phyloP scores from a whole-genome alignment of 202 grass and related monocot genomes.

The Elaeis oleifera region DNA sequence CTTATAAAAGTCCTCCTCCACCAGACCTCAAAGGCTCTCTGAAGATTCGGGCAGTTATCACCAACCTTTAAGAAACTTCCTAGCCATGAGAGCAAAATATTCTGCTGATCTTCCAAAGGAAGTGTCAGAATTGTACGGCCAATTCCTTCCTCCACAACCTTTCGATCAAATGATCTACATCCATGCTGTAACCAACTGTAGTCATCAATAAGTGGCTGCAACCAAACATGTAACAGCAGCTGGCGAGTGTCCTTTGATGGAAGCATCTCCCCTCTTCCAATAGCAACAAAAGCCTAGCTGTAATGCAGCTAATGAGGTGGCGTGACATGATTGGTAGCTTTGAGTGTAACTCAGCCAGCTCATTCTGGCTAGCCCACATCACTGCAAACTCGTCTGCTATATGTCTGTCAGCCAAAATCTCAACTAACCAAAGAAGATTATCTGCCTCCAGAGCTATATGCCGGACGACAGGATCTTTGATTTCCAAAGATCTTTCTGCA shows the following conservation, averaged over 20 bases:
- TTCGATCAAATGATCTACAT: constrained; percentile 71
- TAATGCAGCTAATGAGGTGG: constrained; percentile 66
- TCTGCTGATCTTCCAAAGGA: constrained; percentile 72
- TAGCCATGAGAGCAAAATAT: constrained; percentile 67
- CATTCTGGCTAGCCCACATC: constrained; percentile 54
- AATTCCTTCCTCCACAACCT: constrained; percentile 80
- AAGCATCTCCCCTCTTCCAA: constrained; percentile 85
- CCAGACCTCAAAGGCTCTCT: constrained; percentile 95
- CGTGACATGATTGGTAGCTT: constrained; percentile 68
- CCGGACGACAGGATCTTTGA: constrained; percentile 39
- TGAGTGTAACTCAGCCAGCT: constrained; percentile 54
- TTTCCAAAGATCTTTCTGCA: constrained; percentile 30
- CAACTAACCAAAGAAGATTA: constrained; percentile 76
- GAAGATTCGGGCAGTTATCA: constrained; percentile 80
- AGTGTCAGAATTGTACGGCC: constrained; percentile 77
- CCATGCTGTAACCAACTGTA: constrained; percentile 83
- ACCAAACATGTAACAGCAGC: constrained; percentile 62
- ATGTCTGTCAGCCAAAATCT: constrained; percentile 68
- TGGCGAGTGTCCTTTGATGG: constrained; percentile 55
- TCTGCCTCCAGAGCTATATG: constrained; percentile 73
- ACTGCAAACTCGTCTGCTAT: constrained; percentile 48
- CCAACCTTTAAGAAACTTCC: constrained; percentile 68
- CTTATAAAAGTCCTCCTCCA: constrained; percentile 86
- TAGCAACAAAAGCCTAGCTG: constrained; percentile 61
- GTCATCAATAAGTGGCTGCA: constrained; percentile 84